These are phyloP conservation scores for Suillus spraguei DNA, from an alignment of 768 basidiomycete genomes.

Conservation along the genomic window DNA sequence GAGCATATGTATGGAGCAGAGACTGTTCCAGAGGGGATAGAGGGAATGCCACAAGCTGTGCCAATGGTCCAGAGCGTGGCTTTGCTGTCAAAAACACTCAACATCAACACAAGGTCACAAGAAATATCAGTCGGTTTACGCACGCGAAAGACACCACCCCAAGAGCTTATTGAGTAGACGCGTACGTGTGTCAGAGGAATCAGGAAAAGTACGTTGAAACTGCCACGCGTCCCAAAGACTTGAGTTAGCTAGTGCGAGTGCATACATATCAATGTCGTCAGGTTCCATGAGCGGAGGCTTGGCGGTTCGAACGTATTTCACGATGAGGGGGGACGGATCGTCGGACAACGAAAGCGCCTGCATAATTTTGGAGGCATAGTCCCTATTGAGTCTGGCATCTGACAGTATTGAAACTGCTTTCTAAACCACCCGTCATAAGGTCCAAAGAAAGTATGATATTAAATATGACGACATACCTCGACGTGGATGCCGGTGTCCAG, in stretches of 20 bases:
- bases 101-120: slow-evolving; percentile 2
- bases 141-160: slow-evolving; percentile 71
- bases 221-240: slow-evolving; percentile 75
- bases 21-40: slow-evolving; percentile 66
- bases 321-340: slow-evolving; percentile 56
- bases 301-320: slow-evolving; percentile 74
- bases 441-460: background rate
- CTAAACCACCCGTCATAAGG: slow-evolving; percentile 35
- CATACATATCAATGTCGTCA: slow-evolving; percentile 70
- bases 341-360: slow-evolving; percentile 50
- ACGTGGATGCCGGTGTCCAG: slow-evolving; percentile 72
- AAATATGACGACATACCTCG: slow-evolving; percentile 47
- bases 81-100: slow-evolving; percentile 43
- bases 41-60: slow-evolving; percentile 65
- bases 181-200: slow-evolving; percentile 53
- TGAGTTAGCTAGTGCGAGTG: slow-evolving; percentile 64
- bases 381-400: slow-evolving; percentile 72
- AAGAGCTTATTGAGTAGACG: slow-evolving; percentile 61
- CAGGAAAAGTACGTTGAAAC: slow-evolving; percentile 71
- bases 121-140: slow-evolving; percentile 31
- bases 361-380: slow-evolving; percentile 79
- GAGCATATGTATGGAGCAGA: slow-evolving; percentile 57
- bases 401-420: slow-evolving; percentile 72
- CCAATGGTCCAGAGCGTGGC: slow-evolving; percentile 59
- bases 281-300: slow-evolving; percentile 73